Base-by-base conservation (phyloP, 176 grass and related monocot genomes). In the Avena insularis region DNA sequence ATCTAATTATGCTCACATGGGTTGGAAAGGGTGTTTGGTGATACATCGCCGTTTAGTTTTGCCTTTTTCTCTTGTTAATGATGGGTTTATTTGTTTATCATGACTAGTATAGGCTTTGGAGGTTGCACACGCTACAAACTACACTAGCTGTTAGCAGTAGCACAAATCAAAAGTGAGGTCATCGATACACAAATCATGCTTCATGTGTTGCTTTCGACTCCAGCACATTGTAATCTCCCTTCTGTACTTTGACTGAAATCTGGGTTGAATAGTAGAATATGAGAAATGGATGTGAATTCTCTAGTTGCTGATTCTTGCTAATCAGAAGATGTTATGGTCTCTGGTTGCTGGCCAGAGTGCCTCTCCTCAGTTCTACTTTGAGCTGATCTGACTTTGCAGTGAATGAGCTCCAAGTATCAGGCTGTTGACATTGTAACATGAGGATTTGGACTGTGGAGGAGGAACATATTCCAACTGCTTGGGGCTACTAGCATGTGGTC, bases 21-120 rank as follows among this genome's bases (percentile, higher is more conserved):
- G 71, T 73, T 58, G 61, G 58, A 9, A 76, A 91, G 85, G 57
- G 68, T 91, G 77, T 88, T 88, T 81, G 90, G 82, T 88, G 82
- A 77, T 79, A 62, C 90, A 88, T 88, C 82, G 82, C 82, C 60
- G 43, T 91, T 88, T 12, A 36, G 60, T 6, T 54, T 25, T 47
- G 49, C 61, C 58, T 75, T 84, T 84, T 63, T 83, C 35, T 47
- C 36, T 79, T 91, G 68, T 59, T 91, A 81, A 77, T 85, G 77
- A 88, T 81, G 59, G 45, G 36, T 40, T 91, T 79, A 64, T 86
- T 86, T 79, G 72, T 78, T 83, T 83, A 78, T 78, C 20, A 50
- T 78, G 80, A 47, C 3, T 84, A 53, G 45, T 53, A 31, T 31
- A 62, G 63, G 54, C 56, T 83, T 72, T 79, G 53, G 29, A 8